Conservation (phyloP, 2,329 filamentous ascomycete species). For the Curvularia hawaiiensis region DNA sequence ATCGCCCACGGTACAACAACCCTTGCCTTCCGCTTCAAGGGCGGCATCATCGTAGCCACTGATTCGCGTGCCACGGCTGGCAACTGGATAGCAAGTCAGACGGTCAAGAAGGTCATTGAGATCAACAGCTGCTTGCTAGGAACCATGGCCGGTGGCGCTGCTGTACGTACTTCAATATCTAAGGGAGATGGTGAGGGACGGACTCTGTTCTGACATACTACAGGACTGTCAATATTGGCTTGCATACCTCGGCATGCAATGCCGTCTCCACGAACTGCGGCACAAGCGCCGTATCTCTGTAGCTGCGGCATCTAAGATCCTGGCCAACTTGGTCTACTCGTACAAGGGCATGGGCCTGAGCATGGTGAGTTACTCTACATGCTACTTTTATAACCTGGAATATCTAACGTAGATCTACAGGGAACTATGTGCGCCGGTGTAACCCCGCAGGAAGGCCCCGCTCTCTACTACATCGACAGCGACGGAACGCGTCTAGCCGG, state of each 20-base stretch:
- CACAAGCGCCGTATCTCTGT: slow-evolving; percentile 99
- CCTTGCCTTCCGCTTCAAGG: slow-evolving; percentile 96
- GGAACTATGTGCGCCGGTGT: slow-evolving; percentile 99
- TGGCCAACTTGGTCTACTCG: slow-evolving; percentile 95
- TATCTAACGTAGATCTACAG: slow-evolving; percentile 31
- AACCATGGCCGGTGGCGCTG: slow-evolving; percentile 97
- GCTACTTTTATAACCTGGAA: not conserved
- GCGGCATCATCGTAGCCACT: slow-evolving; percentile 97
- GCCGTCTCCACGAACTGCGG: slow-evolving; percentile 96
- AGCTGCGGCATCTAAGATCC: slow-evolving; percentile 95
- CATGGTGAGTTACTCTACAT: slow-evolving; percentile 62
- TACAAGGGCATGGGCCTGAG: slow-evolving; percentile 99
- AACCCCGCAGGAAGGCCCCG: slow-evolving; percentile 91
- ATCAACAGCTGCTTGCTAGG: slow-evolving; percentile 94
- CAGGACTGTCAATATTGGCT: slow-evolving; percentile 99
- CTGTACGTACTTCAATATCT: slow-evolving; percentile 54
- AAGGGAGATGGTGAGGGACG: not conserved
- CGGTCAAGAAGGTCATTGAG: slow-evolving; percentile 99
- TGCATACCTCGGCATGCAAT: slow-evolving; percentile 98
- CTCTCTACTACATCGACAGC: slow-evolving; percentile 98
- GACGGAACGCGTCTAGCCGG: slow-evolving; percentile 92
- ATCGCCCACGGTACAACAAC: slow-evolving; percentile 99
- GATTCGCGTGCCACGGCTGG: slow-evolving; percentile 96
- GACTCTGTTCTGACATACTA: slow-evolving; percentile 21
- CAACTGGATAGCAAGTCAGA: slow-evolving; percentile 99